Conservation (phyloP, 2,329 filamentous ascomycete species). For the Cytospora leucostoma region DNA sequence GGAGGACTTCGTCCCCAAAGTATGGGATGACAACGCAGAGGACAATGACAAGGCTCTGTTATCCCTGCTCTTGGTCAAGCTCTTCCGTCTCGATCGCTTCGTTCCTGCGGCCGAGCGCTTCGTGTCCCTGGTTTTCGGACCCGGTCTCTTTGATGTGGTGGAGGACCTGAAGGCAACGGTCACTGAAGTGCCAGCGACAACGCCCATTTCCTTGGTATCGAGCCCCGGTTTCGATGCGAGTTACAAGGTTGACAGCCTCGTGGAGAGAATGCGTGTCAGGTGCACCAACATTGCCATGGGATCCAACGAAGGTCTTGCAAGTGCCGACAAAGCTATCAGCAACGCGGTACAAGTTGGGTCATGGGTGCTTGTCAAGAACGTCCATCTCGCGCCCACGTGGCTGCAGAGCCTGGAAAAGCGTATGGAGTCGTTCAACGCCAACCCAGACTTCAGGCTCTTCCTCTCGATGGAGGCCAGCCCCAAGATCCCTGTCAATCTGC, state of each 20-base stretch:
- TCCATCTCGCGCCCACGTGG: slow-evolving; percentile 94
- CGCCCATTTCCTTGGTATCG: slow-evolving; percentile 88
- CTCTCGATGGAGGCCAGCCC: slow-evolving; percentile 96
- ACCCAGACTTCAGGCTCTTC: slow-evolving; percentile 91
- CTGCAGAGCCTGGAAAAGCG: slow-evolving; percentile 96
- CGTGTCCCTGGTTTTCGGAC: slow-evolving; percentile 80
- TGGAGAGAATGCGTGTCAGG: slow-evolving; percentile 76
- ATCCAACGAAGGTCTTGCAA: slow-evolving; percentile 89
- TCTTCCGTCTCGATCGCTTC: slow-evolving; percentile 94
- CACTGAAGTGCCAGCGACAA: slow-evolving; percentile 77
- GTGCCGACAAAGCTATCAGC: slow-evolving; percentile 91
- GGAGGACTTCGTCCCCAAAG: slow-evolving; percentile 76
- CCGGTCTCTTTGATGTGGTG: slow-evolving; percentile 76
- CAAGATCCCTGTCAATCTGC: slow-evolving; percentile 94
- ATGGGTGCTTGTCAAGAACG: slow-evolving; percentile 99
- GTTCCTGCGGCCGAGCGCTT: slow-evolving; percentile 93
- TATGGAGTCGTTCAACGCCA: slow-evolving; percentile 91
- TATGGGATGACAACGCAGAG: slow-evolving; percentile 68
- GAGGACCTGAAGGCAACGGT: slow-evolving; percentile 87
- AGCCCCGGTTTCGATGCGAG: slow-evolving; percentile 97
- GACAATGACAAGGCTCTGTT: slow-evolving; percentile 75
- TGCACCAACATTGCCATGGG: slow-evolving; percentile 99
- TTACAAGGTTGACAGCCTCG: slow-evolving; percentile 96
- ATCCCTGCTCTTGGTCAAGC: slow-evolving; percentile 86
- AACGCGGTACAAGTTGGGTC: slow-evolving; percentile 88